A percentile compares a stretch with the other conserved stretches of the same genome.
Conservation (phyloP, 495 filamentous ascomycete species). For the Staphylotrichum tortipilum region DNA sequence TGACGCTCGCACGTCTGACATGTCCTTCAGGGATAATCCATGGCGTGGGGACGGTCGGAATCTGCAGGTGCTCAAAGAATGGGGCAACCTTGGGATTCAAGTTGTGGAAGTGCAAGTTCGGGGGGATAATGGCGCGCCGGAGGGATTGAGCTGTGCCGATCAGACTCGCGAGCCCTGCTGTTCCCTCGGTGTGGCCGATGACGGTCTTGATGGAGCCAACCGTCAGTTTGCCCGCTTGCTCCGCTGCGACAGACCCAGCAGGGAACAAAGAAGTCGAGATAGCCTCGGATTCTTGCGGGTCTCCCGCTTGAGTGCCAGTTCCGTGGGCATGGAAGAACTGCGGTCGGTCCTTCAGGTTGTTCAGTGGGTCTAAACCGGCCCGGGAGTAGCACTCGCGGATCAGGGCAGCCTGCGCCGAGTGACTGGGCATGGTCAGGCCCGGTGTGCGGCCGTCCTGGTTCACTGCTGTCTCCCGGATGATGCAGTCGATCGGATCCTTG, state of each 20-base stretch:
- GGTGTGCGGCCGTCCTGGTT: slow-evolving; percentile 48
- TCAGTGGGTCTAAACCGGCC: slow-evolving; percentile 20
- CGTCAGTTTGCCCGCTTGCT: slow-evolving; percentile 23
- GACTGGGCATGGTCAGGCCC: slow-evolving; percentile 45
- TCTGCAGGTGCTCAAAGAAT: slow-evolving; percentile 20
- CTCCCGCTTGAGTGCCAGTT: slow-evolving; percentile 26
- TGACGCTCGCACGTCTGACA: neutral
- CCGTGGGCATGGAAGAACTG: slow-evolving; percentile 40
- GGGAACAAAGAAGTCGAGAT: no score
- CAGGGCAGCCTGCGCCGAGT: slow-evolving; percentile 40
- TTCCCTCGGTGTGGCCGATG: slow-evolving; percentile 47
- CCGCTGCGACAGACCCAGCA: neutral
- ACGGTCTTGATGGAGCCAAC: slow-evolving; percentile 51
- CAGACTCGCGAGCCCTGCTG: slow-evolving; percentile 42
- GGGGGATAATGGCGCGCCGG: slow-evolving; percentile 38
- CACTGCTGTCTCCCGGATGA: slow-evolving; percentile 46
- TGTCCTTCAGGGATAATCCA: slow-evolving; percentile 21
- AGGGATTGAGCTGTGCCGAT: slow-evolving; percentile 45
- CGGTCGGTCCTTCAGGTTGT: slow-evolving; percentile 16
- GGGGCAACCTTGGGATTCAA: slow-evolving; percentile 37
- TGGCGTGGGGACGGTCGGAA: slow-evolving; percentile 17
- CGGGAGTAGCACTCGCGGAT: slow-evolving; percentile 40
- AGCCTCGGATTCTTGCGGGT: neutral
- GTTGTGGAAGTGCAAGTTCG: slow-evolving; percentile 37
- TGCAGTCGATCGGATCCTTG: slow-evolving; percentile 47